phyloP scores from a whole-genome alignment of 2,329 filamentous ascomycete species.

The Camillea tinctor region DNA sequence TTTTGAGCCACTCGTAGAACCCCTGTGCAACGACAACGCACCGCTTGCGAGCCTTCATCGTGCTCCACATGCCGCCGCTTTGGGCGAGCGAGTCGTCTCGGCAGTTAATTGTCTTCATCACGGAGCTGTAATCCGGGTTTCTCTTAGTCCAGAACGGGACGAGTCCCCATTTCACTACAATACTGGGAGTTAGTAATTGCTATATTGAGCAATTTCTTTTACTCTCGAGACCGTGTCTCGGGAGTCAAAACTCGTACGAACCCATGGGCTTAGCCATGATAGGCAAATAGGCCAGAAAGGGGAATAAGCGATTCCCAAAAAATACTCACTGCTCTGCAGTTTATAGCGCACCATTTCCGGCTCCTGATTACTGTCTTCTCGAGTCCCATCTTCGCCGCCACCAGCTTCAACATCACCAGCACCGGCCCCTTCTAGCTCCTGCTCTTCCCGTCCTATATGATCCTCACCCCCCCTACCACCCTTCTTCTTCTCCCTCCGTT shows the following conservation, averaged over 20 bases:
- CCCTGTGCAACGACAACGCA: slow-evolving; percentile 88
- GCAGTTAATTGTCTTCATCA: slow-evolving; percentile 93
- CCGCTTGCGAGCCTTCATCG: slow-evolving; percentile 85
- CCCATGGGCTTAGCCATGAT: too few relatives aligned
- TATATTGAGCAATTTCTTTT: too few relatives aligned
- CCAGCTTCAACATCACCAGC: slow-evolving; percentile 15
- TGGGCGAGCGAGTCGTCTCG: slow-evolving; percentile 80
- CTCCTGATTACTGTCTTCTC: slow-evolving; percentile 3
- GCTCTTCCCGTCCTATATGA: background rate
- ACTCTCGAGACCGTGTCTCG: too few relatives aligned
- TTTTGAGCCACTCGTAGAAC: slow-evolving; percentile 95
- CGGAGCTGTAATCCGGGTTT: slow-evolving; percentile 71
- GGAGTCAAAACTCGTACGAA: too few relatives aligned
- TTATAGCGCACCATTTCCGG: slow-evolving; percentile 60
- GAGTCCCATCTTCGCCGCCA: background rate
- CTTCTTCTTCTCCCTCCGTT: slow-evolving; percentile 15
- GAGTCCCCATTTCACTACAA: slow-evolving; percentile 98
- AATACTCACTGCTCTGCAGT: slow-evolving; percentile 81
- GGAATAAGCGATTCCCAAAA: too few relatives aligned
- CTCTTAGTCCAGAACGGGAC: slow-evolving; percentile 92
- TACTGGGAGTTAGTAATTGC: too few relatives aligned
- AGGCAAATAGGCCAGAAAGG: too few relatives aligned
- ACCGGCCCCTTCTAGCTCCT: background rate
- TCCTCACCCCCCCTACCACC: slow-evolving; percentile 10
- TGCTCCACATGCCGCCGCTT: slow-evolving; percentile 82